Evolutionary conservation across 805 yeast species (phyloP).

Genomic region (Lipomyces yamanashiensis): DNA sequence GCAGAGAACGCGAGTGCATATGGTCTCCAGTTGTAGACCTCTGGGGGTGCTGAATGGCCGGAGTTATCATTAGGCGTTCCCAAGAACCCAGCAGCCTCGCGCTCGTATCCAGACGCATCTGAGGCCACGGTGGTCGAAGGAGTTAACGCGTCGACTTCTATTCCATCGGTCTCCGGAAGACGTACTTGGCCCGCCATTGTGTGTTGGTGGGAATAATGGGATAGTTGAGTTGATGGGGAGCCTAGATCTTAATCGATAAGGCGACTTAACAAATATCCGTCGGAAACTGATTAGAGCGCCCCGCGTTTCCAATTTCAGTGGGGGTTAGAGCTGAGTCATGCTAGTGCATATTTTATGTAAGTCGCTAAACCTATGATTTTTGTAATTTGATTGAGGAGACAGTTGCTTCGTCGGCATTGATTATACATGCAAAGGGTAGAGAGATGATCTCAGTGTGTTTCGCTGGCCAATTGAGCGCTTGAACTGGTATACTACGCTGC

Average conservation of each 20-base stretch:
- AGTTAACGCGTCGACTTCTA: background rate
- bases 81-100: conserved; percentile 10
- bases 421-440: too few relatives aligned
- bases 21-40: conserved; percentile 24
- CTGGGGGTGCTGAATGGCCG: conserved; percentile 17
- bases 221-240: background rate
- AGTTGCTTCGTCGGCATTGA: too few relatives aligned
- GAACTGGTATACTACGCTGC: too few relatives aligned
- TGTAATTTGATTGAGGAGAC: too few relatives aligned
- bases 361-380: too few relatives aligned
- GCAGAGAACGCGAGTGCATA: conserved; percentile 19
- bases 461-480: too few relatives aligned
- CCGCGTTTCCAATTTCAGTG: too few relatives aligned
- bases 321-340: too few relatives aligned
- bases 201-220: background rate
- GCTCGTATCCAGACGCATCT: conserved; percentile 1
- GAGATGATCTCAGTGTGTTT: too few relatives aligned
- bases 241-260: background rate
- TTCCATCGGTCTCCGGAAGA: background rate
- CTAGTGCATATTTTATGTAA: too few relatives aligned
- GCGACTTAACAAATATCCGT: too few relatives aligned
- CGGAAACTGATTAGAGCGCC: too few relatives aligned
- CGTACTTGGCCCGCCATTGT: conserved; percentile 4
- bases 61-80: conserved; percentile 14
- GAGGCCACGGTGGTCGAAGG: conserved; percentile 2